Percentiles rank a stretch among this genome's conserved stretches.
Evolutionary conservation across 2,329 filamentous ascomycete species (phyloP).

Genomic region (Aspergillus transmontanensis): DNA sequence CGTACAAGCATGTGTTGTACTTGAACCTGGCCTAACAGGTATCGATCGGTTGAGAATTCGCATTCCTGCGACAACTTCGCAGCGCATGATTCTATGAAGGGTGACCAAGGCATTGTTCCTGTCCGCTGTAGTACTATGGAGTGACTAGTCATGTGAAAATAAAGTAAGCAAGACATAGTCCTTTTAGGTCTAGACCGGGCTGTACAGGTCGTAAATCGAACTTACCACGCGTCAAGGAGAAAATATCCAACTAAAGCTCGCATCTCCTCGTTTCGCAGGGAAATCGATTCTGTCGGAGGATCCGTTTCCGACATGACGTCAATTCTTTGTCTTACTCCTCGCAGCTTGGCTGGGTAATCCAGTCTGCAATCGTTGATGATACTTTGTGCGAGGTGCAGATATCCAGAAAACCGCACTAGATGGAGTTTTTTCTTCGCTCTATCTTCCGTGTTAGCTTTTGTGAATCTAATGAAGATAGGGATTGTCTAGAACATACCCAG

Average conservation of each 20-base stretch:
- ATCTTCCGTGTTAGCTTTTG: not conserved
- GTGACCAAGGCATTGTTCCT: conserved; percentile 6
- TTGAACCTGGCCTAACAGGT: conserved; percentile 1
- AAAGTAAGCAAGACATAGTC: not conserved
- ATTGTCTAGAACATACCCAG: not conserved
- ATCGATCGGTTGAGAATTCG: conserved; percentile 5
- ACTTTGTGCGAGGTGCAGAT: conserved; percentile 5
- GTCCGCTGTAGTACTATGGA: conserved; percentile 2
- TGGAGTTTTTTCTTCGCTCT: not conserved
- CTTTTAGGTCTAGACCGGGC: not conserved
- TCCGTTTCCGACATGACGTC: conserved; percentile 1
- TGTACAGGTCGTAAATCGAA: conserved; percentile 1
- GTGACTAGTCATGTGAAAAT: not conserved
- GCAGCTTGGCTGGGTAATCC: conserved; percentile 4
- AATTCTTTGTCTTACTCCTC: not conserved
- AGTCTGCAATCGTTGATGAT: conserved; percentile 6
- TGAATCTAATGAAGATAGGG: not conserved
- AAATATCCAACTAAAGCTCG: conserved; percentile 4
- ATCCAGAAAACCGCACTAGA: conserved; percentile 3
- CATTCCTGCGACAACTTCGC: conserved; percentile 5
- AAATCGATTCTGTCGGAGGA: conserved; percentile 5
- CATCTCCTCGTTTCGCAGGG: conserved; percentile 5
- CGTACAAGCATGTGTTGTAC: conserved; percentile 1
- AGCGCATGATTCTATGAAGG: conserved; percentile 7
- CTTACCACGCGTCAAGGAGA: conserved; percentile 4